These are phyloP conservation scores for Paramecium sexaurelia DNA, from an alignment of 73 alveolate genomes.

Conservation along the genomic window DNA sequence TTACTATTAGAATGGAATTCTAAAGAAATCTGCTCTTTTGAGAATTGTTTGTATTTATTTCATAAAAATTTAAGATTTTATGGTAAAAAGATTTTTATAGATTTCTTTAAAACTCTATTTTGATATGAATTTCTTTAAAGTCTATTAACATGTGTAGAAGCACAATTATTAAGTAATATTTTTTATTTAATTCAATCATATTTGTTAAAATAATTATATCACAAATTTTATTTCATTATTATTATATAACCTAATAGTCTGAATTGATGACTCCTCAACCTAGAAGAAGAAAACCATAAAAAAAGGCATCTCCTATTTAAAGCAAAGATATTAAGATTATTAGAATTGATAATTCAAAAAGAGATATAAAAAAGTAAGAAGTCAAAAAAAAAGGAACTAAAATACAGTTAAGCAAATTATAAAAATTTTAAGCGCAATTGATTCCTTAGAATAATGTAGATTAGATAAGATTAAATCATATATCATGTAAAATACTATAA, in stretches of 20 bases:
- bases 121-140: too few species aligned
- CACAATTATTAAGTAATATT: too few species aligned
- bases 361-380: not conserved
- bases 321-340: not conserved
- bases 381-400: constrained; percentile 1
- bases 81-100: too few species aligned
- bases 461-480: not conserved
- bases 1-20: not conserved
- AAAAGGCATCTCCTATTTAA: not conserved
- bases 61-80: too few species aligned
- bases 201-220: not conserved
- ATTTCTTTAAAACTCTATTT: too few species aligned
- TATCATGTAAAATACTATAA: constrained; percentile 18
- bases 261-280: not conserved
- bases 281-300: not conserved
- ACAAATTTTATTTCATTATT: not conserved
- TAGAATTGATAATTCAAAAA: not conserved
- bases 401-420: not conserved
- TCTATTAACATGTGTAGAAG: too few species aligned
- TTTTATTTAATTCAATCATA: not conserved
- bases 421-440: not conserved
- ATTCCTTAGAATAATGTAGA: constrained; percentile 10
- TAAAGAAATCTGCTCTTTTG: not conserved
- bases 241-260: not conserved
- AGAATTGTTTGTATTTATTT: too few species aligned